Evolutionary conservation across 129 eudicot species (phyloP).

Genomic region (Tagetes erecta): DNA sequence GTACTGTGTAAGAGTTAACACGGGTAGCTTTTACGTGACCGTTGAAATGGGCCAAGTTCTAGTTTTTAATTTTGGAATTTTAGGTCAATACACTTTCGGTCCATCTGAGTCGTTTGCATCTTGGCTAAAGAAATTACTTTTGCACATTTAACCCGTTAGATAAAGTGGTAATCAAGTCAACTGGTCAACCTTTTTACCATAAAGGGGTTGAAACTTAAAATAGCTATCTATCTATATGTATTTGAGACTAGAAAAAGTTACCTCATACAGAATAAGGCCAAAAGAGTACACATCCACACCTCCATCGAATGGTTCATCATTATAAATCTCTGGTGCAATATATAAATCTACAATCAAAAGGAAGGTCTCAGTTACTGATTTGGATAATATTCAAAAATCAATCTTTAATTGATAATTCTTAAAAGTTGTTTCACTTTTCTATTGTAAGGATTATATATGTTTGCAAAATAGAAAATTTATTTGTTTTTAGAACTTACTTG

Average conservation of each 20-base stretch:
- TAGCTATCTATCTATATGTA: background rate
- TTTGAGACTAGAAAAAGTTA: conserved; percentile 24
- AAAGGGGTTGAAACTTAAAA: too few relatives aligned
- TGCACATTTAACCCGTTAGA: conserved; percentile 8
- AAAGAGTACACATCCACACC: conserved; percentile 91
- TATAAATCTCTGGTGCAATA: conserved; percentile 80
- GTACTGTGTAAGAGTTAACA: too few relatives aligned
- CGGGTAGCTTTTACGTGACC: too few relatives aligned
- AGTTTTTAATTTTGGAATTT: background rate
- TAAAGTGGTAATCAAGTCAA: background rate
- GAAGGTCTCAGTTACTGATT: conserved; percentile 15
- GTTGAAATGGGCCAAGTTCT: too few relatives aligned
- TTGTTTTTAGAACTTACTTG: conserved; percentile 52
- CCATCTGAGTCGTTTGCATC: background rate
- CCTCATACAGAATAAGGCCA: conserved; percentile 88
- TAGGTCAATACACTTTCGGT: background rate
- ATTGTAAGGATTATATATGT: background rate
- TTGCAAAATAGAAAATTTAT: background rate
- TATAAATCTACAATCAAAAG: conserved; percentile 52
- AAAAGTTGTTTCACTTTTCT: too few relatives aligned
- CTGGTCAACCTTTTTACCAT: background rate
- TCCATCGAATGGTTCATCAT: conserved; percentile 72
- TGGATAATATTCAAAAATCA: too few relatives aligned
- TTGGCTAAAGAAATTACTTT: background rate
- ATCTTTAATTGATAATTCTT: background rate